Evolutionary conservation across 2,329 filamentous ascomycete genomes (phyloP).

Genomic region (Pestalotiopsis sp.): DNA sequence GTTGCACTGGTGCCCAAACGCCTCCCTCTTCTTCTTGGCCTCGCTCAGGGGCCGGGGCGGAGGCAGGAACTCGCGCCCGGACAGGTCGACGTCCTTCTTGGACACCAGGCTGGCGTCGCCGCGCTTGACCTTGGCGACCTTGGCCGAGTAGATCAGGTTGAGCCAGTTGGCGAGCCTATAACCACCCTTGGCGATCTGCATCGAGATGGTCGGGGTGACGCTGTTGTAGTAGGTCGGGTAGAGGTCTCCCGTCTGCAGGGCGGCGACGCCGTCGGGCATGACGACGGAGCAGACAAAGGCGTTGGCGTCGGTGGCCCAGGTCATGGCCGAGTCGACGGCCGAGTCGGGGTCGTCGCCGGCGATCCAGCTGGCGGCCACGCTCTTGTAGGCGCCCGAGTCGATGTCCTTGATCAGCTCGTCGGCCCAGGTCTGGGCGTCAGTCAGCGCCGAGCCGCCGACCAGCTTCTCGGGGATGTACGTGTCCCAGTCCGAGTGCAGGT

Average conservation of each 20-base stretch:
- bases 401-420: constrained; percentile 36
- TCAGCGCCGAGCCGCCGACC: constrained; percentile 36
- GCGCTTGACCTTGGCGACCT: constrained; percentile 21
- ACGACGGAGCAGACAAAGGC: constrained; percentile 43
- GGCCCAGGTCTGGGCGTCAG: constrained; percentile 38
- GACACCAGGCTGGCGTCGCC: not conserved
- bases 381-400: constrained; percentile 36
- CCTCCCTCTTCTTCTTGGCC: constrained; percentile 29
- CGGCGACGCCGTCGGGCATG: constrained; percentile 41
- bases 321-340: constrained; percentile 38
- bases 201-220: constrained; percentile 42
- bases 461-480: constrained; percentile 46
- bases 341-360: constrained; percentile 37
- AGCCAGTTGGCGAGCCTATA: constrained; percentile 33
- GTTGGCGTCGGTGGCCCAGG: constrained; percentile 47
- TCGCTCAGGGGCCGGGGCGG: constrained; percentile 25
- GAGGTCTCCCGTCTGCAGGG: constrained; percentile 39
- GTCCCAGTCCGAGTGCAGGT: constrained; percentile 54
- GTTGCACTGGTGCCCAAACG: constrained; percentile 19
- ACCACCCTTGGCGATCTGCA: constrained; percentile 48
- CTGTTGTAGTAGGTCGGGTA: constrained; percentile 44
- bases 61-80: constrained; percentile 27
- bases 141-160: constrained; percentile 20
- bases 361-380: constrained; percentile 37
- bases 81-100: constrained; percentile 14